Evolutionary conservation across 2,329 filamentous ascomycete species (phyloP), one percentile per base, ranked within the genome.

Genomic region (Xylaria digitata): DNA sequence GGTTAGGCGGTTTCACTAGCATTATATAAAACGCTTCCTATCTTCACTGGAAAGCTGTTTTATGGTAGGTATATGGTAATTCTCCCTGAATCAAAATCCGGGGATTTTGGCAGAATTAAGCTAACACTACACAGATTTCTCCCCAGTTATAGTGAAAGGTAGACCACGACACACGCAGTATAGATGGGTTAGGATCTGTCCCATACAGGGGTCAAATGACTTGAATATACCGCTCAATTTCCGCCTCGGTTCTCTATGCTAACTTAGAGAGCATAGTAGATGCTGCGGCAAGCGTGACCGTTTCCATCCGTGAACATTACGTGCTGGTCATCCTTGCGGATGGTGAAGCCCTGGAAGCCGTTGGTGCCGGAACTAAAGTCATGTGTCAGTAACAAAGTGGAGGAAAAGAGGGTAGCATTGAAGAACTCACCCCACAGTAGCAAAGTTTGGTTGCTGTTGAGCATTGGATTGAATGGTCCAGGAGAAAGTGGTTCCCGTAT

Each of bases 241-340:
- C 48, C 26, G n/a, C 13, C 15, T 30, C 13, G 9, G 15, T 23
- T 15, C 5, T 30, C 23, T 30, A 17, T 6, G 1, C n/a, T n/a
- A 5, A 37, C 32, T 42, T 59, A 59, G 8, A 63, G 52, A 21
- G 60, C 50, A 21, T 63, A 63, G 26, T 63, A 63, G 52, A 63
- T 56, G 32, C 60, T 63, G 6, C 11, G 19, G 60, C 60, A 63
- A 8, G 32, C 23, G 32, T 63, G 42, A 21, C 52, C 52, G 43
- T 50, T 56, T 3, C 56, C 56, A 59, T 59, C 50, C 1, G 43
- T 40, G 32, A 50, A 63, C 60, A 63, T 63, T 21, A 56, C 43
- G 30, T 63, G 60, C 42, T 63, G 60, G 60, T 63, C 60, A 50
- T 63, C 60, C 60, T 63, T 63, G 26, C 52, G 46, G 30, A 63